Conservation (phyloP, 768 basidiomycete genomes). For the Agaricus blazei region DNA sequence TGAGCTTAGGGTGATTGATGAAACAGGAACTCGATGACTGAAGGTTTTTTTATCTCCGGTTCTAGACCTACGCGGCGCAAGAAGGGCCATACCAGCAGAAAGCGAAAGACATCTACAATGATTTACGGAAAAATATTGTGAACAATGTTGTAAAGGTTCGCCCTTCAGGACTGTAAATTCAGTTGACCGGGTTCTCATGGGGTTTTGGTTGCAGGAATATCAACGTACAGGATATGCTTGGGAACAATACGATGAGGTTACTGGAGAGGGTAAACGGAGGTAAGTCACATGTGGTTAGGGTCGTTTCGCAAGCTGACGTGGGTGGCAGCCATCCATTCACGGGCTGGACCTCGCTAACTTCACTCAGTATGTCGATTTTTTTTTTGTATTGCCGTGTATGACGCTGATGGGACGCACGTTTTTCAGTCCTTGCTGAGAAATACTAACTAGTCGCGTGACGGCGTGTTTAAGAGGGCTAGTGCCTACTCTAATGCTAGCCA, state of each 20-base stretch:
- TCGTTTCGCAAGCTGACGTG: conserved; percentile 2
- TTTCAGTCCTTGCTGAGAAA: conserved; percentile 29
- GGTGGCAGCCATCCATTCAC: conserved; percentile 85
- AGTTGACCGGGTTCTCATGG: background rate
- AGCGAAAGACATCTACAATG: conserved; percentile 74
- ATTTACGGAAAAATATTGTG: conserved; percentile 77
- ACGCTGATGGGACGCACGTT: background rate
- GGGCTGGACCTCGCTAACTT: conserved; percentile 90
- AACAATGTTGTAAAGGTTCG: conserved; percentile 67
- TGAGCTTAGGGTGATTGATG: conserved; percentile 20
- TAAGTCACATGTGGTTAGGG: conserved; percentile 24
- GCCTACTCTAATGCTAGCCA: too few relatives aligned
- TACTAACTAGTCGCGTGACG: conserved; percentile 15
- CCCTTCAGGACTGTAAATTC: background rate
- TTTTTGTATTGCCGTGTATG: background rate
- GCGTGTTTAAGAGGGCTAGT: background rate
- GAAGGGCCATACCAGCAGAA: conserved; percentile 77
- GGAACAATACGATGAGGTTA: conserved; percentile 91
- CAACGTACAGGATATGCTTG: conserved; percentile 91
- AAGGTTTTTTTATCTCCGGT: background rate
- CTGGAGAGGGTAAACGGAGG: conserved; percentile 85
- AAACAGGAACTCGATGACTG: background rate
- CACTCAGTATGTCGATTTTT: conserved; percentile 65
- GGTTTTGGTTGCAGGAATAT: conserved; percentile 59
- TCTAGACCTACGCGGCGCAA: conserved; percentile 69